Evolutionary conservation across 345 rosid species (phyloP), one percentile per base, ranked within the genome.

Genomic region (Physaria fendleri): DNA sequence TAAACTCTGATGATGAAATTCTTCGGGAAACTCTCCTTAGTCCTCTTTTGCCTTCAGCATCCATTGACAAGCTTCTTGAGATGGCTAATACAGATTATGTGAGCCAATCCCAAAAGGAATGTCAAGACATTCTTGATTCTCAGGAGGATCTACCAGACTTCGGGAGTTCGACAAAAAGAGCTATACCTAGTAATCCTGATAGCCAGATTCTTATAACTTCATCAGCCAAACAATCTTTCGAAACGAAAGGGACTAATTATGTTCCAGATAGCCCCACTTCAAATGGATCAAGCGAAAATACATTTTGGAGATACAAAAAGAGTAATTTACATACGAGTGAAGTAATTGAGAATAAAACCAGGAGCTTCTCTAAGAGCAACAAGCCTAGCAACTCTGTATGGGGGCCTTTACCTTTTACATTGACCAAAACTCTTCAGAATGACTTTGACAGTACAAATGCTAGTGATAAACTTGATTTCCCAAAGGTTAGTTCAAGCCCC

Each of bases 41-140:
- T 59, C 99, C 95, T 46, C 64, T 86, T 34, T 64, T 92, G 50
- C 96, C 93, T 63, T 64, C 81, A 77, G 72, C 78, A 25, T 81
- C 82, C 54, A 64, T 85, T 44, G 83, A 80, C 53, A 79, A 78
- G 72, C 83, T 79, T 60, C 80, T 92, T 56, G 95, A 86, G 77
- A 83, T 76, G 76, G 99, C 94, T 42, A 80, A 73, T 74, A 75
- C 61, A 16, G 95, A 93, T 62, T 86, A 78, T 73, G 83, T 78
- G 77, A 82, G 71, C 59, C 91, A 86, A 49, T 93, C 97, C 49
- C 97, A 84, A 65, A 82, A 77, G 69, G 99, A 93, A 65, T 93
- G 97, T 64, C 95, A 88, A 75, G 99, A 93, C 64, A 93, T 93
- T 73, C 88, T 93, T 67, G 95, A 89, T 85, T 82, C 99, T 28